A percentile compares a stretch with the other conserved stretches of the same genome.
phyloP scores from a whole-genome alignment of 805 yeast genomes.

The Huiozyma sinensis region DNA sequence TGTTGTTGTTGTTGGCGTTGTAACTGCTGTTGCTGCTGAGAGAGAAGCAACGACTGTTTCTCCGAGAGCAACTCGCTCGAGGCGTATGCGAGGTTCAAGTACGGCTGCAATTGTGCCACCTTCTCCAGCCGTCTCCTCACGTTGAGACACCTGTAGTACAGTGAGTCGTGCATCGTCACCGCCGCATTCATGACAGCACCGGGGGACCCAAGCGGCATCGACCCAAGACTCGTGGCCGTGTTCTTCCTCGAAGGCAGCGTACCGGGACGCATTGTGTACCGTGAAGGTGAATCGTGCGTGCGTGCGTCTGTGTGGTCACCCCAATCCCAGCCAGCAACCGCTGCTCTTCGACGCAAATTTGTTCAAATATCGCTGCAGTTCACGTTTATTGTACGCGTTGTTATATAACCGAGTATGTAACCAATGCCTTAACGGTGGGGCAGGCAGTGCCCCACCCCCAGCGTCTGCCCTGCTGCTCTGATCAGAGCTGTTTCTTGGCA shows the following conservation, averaged over 20 bases:
- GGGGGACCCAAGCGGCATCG: neutral
- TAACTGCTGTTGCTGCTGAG: slow-evolving; percentile 30
- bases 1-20: slow-evolving; percentile 1
- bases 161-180: slow-evolving; percentile 53
- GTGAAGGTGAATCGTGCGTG: no score
- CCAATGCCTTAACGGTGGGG: no score
- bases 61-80: slow-evolving; percentile 62
- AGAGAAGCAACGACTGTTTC: slow-evolving; percentile 49
- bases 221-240: neutral
- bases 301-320: no score
- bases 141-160: slow-evolving; percentile 54
- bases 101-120: slow-evolving; percentile 60
- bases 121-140: slow-evolving; percentile 45
- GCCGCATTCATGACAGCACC: slow-evolving; percentile 47
- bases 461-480: no score
- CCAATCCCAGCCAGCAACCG: no score
- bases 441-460: no score
- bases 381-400: no score
- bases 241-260: neutral
- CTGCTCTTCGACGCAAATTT: no score
- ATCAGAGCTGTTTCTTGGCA: slow-evolving; percentile 15
- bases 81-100: slow-evolving; percentile 49
- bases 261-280: neutral
- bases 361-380: no score
- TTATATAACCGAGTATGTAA: no score